phyloP scores from a whole-genome alignment of 2,329 filamentous ascomycete genomes.

The Aspergillus brasiliensis region DNA sequence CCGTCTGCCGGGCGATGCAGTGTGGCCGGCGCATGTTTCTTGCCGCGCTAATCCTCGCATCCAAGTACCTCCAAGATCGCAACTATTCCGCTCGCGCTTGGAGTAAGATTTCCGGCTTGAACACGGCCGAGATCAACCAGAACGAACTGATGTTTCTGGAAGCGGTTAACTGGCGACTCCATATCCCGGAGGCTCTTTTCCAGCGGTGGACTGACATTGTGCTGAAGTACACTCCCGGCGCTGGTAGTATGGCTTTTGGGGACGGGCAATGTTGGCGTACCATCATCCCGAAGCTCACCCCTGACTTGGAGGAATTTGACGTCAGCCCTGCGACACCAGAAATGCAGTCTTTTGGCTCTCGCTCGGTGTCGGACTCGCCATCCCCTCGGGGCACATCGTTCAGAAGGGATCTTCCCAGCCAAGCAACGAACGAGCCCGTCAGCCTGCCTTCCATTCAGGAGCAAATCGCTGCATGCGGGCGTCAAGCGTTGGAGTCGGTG shows the following conservation, averaged over 20 bases:
- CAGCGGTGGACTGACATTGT: slow-evolving; percentile 94
- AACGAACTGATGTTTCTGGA: slow-evolving; percentile 92
- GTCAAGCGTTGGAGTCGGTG: slow-evolving; percentile 54
- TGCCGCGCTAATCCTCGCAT: slow-evolving; percentile 89
- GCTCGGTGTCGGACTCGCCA: slow-evolving; percentile 29
- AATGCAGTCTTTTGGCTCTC: slow-evolving; percentile 29
- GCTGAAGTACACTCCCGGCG: slow-evolving; percentile 73
- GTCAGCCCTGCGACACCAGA: slow-evolving; percentile 36
- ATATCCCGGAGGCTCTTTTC: slow-evolving; percentile 86
- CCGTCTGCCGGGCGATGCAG: slow-evolving; percentile 77
- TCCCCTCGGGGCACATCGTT: slow-evolving; percentile 29
- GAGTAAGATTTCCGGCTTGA: slow-evolving; percentile 98
- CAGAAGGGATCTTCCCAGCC: slow-evolving; percentile 9
- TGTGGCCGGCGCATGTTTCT: slow-evolving; percentile 98
- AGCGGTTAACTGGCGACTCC: slow-evolving; percentile 90
- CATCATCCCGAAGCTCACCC: slow-evolving; percentile 59
- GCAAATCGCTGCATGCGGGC: slow-evolving; percentile 33
- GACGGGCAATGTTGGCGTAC: slow-evolving; percentile 45
- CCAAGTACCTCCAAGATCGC: slow-evolving; percentile 95
- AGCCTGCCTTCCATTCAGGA: slow-evolving; percentile 28
- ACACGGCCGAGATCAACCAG: slow-evolving; percentile 90
- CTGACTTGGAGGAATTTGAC: slow-evolving; percentile 56
- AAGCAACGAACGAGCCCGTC: slow-evolving; percentile 25
- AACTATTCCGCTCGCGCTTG: slow-evolving; percentile 97
- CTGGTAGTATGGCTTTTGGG: slow-evolving; percentile 40